Evolutionary conservation across 129 eudicot species (phyloP).

Genomic region (Centella asiatica): DNA sequence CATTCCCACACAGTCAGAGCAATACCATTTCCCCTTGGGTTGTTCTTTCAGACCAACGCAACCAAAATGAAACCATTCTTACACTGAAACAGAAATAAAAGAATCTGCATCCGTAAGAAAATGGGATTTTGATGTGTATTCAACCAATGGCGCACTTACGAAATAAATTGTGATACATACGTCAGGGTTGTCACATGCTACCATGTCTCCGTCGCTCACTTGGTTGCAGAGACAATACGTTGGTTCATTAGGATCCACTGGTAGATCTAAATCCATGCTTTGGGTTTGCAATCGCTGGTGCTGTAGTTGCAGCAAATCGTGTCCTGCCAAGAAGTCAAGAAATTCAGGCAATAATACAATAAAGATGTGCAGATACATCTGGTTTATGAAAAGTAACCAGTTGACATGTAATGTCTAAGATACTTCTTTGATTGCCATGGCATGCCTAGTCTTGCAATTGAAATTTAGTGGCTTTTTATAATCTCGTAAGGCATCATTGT

Average conservation of each 20-base stretch:
- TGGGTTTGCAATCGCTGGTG: conserved; percentile 39
- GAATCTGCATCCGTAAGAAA: not conserved
- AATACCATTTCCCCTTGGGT: conserved; percentile 92
- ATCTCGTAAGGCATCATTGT: too few species aligned
- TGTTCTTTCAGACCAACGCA: conserved; percentile 75
- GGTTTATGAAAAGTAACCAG: too few species aligned
- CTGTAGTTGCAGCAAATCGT: conserved; percentile 45
- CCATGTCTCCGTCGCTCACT: conserved; percentile 97
- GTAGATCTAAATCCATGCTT: conserved; percentile 84
- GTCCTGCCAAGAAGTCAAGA: conserved; percentile 33
- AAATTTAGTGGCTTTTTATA: too few species aligned
- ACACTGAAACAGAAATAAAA: conserved; percentile 39
- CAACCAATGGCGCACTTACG: not conserved
- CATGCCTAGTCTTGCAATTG: too few species aligned
- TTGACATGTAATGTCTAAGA: too few species aligned
- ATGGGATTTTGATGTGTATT: not conserved
- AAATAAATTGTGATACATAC: conserved; percentile 33
- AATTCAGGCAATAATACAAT: not conserved
- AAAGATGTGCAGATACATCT: not conserved
- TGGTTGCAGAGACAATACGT: conserved; percentile 87
- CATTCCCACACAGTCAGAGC: conserved; percentile 54
- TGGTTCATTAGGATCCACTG: conserved; percentile 97
- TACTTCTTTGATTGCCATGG: too few species aligned
- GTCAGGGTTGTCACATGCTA: conserved; percentile 88
- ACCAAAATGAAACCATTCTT: conserved; percentile 88